phyloP scores from a whole-genome alignment of 805 yeast genomes.

The Nakazawaea siamensis region DNA sequence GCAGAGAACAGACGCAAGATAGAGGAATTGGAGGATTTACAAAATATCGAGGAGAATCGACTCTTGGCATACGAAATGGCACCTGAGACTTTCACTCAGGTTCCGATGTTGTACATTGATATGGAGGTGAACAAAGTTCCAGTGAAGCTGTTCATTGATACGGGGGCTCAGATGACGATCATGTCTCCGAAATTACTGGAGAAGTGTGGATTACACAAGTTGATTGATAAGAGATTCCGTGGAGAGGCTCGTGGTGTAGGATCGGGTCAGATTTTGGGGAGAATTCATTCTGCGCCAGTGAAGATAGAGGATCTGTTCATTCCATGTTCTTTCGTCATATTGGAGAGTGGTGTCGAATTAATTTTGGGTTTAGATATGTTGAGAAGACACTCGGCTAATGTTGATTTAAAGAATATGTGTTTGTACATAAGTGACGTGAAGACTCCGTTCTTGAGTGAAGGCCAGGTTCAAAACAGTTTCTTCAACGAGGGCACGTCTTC shows the following conservation, averaged over 20 bases:
- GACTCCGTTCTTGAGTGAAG: conserved; percentile 64
- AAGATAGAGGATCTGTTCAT: conserved; percentile 59
- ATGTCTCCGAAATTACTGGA: conserved; percentile 75
- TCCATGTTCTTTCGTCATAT: conserved; percentile 61
- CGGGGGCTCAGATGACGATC: conserved; percentile 91
- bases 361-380: conserved; percentile 89
- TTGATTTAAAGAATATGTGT: conserved; percentile 62
- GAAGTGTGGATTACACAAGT: conserved; percentile 54
- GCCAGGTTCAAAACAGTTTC: conserved; percentile 48
- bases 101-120: conserved; percentile 76
- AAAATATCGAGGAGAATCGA: conserved; percentile 73
- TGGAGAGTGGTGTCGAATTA: conserved; percentile 68
- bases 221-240: conserved; percentile 70
- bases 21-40: conserved; percentile 57
- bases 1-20: conserved; percentile 62
- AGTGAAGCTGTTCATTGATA: conserved; percentile 89
- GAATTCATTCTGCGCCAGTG: conserved; percentile 83
- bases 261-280: conserved; percentile 64
- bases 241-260: conserved; percentile 95
- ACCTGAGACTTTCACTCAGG: conserved; percentile 83
- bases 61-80: conserved; percentile 75
- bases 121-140: conserved; percentile 72
- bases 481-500: conserved; percentile 5
- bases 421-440: conserved; percentile 67
- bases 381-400: conserved; percentile 74